Evolutionary conservation across 169 alveolate species (phyloP).

Genomic region (Neospora caninum): DNA sequence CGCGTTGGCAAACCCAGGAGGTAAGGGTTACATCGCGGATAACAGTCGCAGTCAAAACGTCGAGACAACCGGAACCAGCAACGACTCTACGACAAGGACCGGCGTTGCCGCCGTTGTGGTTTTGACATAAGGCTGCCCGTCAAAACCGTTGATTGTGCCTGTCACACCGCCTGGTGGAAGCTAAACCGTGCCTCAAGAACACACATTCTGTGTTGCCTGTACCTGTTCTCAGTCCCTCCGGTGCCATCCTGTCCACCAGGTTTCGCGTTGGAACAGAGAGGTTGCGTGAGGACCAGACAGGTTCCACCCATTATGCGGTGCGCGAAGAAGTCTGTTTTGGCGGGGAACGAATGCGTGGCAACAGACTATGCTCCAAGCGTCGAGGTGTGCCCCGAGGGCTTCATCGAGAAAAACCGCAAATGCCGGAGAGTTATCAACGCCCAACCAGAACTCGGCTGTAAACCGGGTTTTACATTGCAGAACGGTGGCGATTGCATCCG

Average conservation of each 20-base stretch:
- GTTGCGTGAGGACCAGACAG: not conserved
- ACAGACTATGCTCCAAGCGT: not conserved
- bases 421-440: slow-evolving; percentile 2
- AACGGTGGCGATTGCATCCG: slow-evolving; percentile 24
- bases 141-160: no score
- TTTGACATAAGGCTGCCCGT: not conserved
- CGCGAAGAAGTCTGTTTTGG: slow-evolving; percentile 9
- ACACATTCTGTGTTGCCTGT: not conserved
- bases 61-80: not conserved
- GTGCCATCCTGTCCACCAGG: slow-evolving; percentile 39
- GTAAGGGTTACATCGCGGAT: not conserved
- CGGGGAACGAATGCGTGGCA: slow-evolving; percentile 14
- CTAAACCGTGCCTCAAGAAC: no score
- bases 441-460: slow-evolving; percentile 38
- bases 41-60: not conserved
- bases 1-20: not conserved
- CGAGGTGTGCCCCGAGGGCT: slow-evolving; percentile 39
- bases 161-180: no score
- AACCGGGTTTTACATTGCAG: not conserved
- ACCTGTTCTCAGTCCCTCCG: not conserved
- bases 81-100: not conserved
- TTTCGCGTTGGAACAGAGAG: not conserved
- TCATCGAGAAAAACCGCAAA: slow-evolving; percentile 32
- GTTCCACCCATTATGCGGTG: slow-evolving; percentile 27
- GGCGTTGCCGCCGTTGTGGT: not conserved